These are phyloP conservation scores for Suzukiozyma palmioleophila DNA, from an alignment of 1,139 yeast species.

Conservation along the genomic window DNA sequence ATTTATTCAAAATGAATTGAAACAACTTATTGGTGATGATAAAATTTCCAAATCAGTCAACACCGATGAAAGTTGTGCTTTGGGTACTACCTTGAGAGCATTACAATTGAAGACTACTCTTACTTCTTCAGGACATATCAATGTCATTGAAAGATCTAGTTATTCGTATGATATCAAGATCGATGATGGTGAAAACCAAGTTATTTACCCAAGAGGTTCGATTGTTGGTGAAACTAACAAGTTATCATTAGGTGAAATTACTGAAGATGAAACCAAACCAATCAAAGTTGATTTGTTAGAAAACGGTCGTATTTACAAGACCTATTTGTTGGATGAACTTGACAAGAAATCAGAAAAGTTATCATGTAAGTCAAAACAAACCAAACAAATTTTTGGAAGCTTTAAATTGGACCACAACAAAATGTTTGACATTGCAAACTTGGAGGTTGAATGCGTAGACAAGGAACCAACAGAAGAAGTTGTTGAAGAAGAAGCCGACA, in stretches of 20 bases:
- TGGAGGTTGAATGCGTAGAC: constrained; percentile 39
- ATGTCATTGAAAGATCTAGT: constrained; percentile 2
- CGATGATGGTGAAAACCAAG: constrained; percentile 28
- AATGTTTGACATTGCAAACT: constrained; percentile 39
- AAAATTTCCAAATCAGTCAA: constrained; percentile 82
- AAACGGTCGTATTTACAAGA: constrained; percentile 45
- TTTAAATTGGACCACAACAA: constrained; percentile 49
- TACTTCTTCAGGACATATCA: constrained; percentile 32
- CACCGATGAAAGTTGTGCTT: constrained; percentile 92
- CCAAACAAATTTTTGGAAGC: constrained; percentile 32
- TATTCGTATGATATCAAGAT: constrained; percentile 33
- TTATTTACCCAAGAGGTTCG: constrained; percentile 39
- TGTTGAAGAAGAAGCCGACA: constrained; percentile 11
- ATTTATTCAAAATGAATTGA: constrained; percentile 61
- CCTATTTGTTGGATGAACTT: constrained; percentile 28
- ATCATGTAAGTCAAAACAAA: constrained; percentile 36
- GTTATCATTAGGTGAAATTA: constrained; percentile 26
- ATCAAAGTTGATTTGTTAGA: constrained; percentile 49
- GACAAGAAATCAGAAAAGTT: constrained; percentile 38
- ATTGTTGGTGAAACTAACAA: constrained; percentile 21
- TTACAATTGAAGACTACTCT: constrained; percentile 43
- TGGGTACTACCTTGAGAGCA: constrained; percentile 85
- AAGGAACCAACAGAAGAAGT: constrained; percentile 13
- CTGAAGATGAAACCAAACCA: constrained; percentile 19
- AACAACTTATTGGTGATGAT: constrained; percentile 41